Conservation (phyloP, 192 early-diverging fungal species). For the Coemansia sp. region DNA sequence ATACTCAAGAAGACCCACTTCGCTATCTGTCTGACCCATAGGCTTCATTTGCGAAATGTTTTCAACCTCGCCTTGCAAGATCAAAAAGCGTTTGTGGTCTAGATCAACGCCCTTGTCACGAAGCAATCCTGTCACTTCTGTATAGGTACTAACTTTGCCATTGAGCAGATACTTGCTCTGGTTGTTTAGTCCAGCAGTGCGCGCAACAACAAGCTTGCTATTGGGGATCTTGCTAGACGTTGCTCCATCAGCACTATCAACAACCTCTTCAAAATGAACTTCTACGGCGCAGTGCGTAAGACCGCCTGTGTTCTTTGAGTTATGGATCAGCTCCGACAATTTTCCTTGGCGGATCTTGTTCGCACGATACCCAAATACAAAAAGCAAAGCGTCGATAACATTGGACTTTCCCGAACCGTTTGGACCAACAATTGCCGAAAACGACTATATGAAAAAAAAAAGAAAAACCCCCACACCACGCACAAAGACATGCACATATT, state of each 20-base stretch:
- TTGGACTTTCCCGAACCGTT: constrained; percentile 99
- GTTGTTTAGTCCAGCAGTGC: constrained; percentile 69
- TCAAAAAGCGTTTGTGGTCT: constrained; percentile 97
- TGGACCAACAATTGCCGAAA: constrained; percentile 87
- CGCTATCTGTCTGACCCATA: constrained; percentile 85
- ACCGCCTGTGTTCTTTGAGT: constrained; percentile 73
- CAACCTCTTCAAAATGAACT: constrained; percentile 90
- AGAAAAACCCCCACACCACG: not conserved
- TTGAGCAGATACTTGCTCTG: constrained; percentile 79
- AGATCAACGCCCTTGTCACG: constrained; percentile 88
- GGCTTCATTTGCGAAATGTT: constrained; percentile 98
- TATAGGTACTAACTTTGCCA: constrained; percentile 65
- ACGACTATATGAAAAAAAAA: constrained; percentile 36
- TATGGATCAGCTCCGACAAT: constrained; percentile 93
- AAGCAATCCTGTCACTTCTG: constrained; percentile 81
- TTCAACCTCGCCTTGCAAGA: constrained; percentile 99
- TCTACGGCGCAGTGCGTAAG: constrained; percentile 82
- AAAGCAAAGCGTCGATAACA: constrained; percentile 95
- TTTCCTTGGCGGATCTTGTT: constrained; percentile 98
- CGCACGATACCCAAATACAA: constrained; percentile 98
- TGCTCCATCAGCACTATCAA: constrained; percentile 71
- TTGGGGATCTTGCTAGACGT: constrained; percentile 61
- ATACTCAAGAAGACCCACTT: constrained; percentile 96
- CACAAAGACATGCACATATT: not conserved
- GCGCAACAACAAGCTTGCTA: constrained; percentile 76